Conservation (phyloP, 495 filamentous ascomycete genomes). For the Penicillium coffeae region DNA sequence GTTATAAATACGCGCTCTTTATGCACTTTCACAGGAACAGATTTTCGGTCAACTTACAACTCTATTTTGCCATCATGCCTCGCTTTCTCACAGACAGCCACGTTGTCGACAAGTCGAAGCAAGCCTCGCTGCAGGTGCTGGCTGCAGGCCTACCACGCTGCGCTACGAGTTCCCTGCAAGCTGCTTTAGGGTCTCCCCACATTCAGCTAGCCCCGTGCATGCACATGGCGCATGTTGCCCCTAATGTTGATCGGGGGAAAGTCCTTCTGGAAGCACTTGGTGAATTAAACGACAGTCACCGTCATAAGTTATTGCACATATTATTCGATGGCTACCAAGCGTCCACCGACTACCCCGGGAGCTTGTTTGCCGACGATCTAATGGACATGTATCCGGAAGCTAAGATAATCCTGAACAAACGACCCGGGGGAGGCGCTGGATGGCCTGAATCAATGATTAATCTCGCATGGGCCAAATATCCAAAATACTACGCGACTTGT, state of each 20-base stretch:
- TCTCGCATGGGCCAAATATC: neutral
- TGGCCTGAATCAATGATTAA: constrained; percentile 11
- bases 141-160: constrained; percentile 24
- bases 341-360: constrained; percentile 19
- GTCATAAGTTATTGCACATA: constrained; percentile 19
- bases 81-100: constrained; percentile 2
- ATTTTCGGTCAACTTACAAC: too few relatives aligned
- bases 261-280: constrained; percentile 10
- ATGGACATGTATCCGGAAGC: constrained; percentile 36
- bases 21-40: too few relatives aligned
- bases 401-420: constrained; percentile 26
- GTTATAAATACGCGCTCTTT: too few relatives aligned
- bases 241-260: constrained; percentile 3
- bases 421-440: constrained; percentile 8
- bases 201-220: constrained; percentile 14
- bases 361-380: constrained; percentile 23
- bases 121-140: constrained; percentile 13
- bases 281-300: constrained; percentile 12
- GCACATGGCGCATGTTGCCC: constrained; percentile 21
- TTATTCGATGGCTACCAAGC: constrained; percentile 23
- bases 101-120: neutral
- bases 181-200: constrained; percentile 18
- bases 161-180: constrained; percentile 20
- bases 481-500: neutral
- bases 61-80: too few relatives aligned